Conservation (phyloP, 2,329 filamentous ascomycete genomes). For the Fusarium tanahbumbuense region DNA sequence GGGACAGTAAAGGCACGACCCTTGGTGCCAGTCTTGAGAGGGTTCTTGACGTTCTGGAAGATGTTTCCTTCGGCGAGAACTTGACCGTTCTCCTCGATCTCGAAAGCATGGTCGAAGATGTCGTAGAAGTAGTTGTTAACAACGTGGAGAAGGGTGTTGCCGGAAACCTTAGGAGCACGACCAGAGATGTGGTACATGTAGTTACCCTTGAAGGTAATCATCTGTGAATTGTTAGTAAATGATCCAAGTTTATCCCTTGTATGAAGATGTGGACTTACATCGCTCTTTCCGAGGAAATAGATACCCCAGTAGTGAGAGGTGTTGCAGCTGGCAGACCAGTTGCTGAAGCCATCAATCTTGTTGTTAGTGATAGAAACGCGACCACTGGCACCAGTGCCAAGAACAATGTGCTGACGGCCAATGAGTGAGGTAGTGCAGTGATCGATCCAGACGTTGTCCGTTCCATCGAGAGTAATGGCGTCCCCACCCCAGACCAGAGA, state of each 20-base stretch:
- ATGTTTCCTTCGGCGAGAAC: slow-evolving; percentile 68
- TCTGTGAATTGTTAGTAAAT: background rate
- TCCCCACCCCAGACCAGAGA: slow-evolving; percentile 71
- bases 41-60: slow-evolving; percentile 64
- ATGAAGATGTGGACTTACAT: slow-evolving; percentile 43
- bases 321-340: slow-evolving; percentile 68
- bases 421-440: slow-evolving; percentile 68
- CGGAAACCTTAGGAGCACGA: slow-evolving; percentile 67
- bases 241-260: fast-evolving
- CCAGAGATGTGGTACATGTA: slow-evolving; percentile 70
- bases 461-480: slow-evolving; percentile 63
- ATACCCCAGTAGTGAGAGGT: slow-evolving; percentile 70
- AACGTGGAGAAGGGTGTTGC: slow-evolving; percentile 68
- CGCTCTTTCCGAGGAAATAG: slow-evolving; percentile 66
- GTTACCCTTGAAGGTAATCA: slow-evolving; percentile 69
- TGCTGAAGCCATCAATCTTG: slow-evolving; percentile 66
- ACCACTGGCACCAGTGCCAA: slow-evolving; percentile 63
- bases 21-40: slow-evolving; percentile 51
- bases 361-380: slow-evolving; percentile 70
- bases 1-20: slow-evolving; percentile 52
- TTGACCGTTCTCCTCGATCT: slow-evolving; percentile 57
- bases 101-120: slow-evolving; percentile 68
- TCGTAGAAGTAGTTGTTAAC: slow-evolving; percentile 72
- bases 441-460: slow-evolving; percentile 63
- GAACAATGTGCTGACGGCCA: slow-evolving; percentile 70